Percentiles rank a stretch among this genome's conserved stretches.
Evolutionary conservation across 495 filamentous ascomycete genomes (phyloP).

Genomic region (Penicillium bialowiezense): DNA sequence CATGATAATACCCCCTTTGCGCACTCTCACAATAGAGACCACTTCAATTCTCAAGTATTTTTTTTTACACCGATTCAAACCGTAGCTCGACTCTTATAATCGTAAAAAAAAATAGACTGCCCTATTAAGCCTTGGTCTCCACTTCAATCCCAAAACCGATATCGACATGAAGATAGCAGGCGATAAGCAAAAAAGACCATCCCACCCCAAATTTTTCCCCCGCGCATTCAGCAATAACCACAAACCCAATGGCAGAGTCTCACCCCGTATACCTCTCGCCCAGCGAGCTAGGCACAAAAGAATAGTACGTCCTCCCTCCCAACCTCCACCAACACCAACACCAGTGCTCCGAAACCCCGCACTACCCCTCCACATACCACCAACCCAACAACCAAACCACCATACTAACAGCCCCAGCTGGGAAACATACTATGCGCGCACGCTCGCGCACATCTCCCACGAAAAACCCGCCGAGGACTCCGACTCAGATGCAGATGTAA

Average conservation of each 20-base stretch:
- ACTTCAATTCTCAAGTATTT: neutral
- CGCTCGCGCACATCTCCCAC: conserved; percentile 37
- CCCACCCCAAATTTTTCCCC: conserved; percentile 18
- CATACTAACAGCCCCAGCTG: conserved; percentile 27
- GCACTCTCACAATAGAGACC: conserved; percentile 26
- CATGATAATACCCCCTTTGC: conserved; percentile 27
- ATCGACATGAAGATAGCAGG: no score
- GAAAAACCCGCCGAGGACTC: neutral
- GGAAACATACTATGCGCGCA: conserved; percentile 48
- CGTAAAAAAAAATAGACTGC: no score
- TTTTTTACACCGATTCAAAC: no score
- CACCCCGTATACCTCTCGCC: conserved; percentile 46
- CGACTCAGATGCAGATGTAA: conserved; percentile 14
- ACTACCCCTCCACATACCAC: conserved; percentile 14
- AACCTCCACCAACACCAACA: neutral
- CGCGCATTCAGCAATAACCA: conserved; percentile 1
- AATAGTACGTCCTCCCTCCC: conserved; percentile 42
- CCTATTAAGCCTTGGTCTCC: no score
- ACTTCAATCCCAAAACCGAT: no score
- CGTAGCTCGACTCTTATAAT: no score
- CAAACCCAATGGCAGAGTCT: conserved; percentile 22
- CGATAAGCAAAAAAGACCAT: conserved; percentile 17
- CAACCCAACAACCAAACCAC: neutral
- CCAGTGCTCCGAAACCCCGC: conserved; percentile 11
- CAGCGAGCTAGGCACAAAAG: conserved; percentile 53